Base-by-base conservation (phyloP, 371 early-diverging fungal species). In the Lichtheimia corymbifera region DNA sequence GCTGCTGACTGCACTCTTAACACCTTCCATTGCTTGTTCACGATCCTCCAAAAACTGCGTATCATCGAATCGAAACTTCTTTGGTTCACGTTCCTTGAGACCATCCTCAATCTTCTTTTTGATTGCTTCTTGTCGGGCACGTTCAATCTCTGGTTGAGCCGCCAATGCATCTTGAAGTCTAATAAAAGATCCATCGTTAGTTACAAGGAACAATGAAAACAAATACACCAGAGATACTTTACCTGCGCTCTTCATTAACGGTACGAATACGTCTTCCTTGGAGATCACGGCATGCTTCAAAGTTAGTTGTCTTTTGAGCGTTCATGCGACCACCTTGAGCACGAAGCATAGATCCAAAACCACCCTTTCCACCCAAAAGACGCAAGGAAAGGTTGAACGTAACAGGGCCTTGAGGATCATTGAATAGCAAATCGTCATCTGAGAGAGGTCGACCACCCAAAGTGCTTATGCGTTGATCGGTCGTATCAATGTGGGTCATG, bases 311-410 rank as follows among this genome's bases (percentile, higher is more conserved):
- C 66, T 94, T 94, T 68, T 92, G 88, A 11, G 91, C 86, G 53
- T 93, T 86, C 95, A 94, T 95, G 40, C 90, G 85, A 30, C 91
- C 96, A 65, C 97, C 97, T 70, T 96, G 96, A 0, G 96, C 93
- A 69, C 97, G 88, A 64, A 98, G 77, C 88, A 91, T 92, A 62
- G 90, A 90, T 15, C 98, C 98, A 72, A 98, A 97, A 22, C 98
- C 98, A 55, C 98, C 98, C 65, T 97, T 97, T 41, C 97, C 97
- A 30, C 95, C 95, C 2, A 65, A 35, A 18, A 89, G 58, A 3
- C 83, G 66, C 57, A 80, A 62, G 11, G 72, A 74, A 22, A 84
- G 59, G 15, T 66, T 66, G 49, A 80, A 64, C 17, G 63, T 68
- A 20, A 70, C 59, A 15, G 66, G 62, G 0, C 64, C 63, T 17